Evolutionary conservation across 305 asterid species (phyloP), one percentile per base, ranked within the genome.

Genomic region (Fraxinus floribunda): DNA sequence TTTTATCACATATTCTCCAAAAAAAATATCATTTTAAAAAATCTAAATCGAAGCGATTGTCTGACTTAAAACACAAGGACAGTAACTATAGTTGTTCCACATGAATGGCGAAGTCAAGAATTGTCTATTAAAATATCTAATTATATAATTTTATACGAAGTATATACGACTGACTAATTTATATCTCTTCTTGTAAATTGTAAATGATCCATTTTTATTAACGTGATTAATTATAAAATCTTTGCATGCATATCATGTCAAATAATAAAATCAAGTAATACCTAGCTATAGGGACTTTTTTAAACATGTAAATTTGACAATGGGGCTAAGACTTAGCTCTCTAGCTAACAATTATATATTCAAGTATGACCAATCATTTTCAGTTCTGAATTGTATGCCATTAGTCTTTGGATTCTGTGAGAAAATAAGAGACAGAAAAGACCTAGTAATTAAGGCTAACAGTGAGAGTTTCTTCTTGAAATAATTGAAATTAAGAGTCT

Each of bases 291-390:
- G 34, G 72, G 24, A 41, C 34, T 64, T 8, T 24, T 18, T 64
- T 24, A 20, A 64, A 9, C 16, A 24, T 20, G 32, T 18, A 62
- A 62, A 22, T 39, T 62, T 64, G 72, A 24, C 35, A 22, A 64
- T 9, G 15, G 18, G 35, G 16, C 30, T 24, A 60, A 6, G 70
- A 60, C 70, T 57, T 60, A 9, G 70, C 30, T 5, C 41, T 32
- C 5, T 4, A 64, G 7, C 35, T 10, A 64, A 22, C 73, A 64
- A 64, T 64, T 64, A 22, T 22, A 22, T n/a, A 1, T 20, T 4
- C 32, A 22, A 24, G 73, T 24, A 22, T 75, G 81, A 66, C 20
- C 86, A 68, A 80, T 84, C 82, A 84, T 76, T 77, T 77, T 71
- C 82, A 38, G 80, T 76, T 71, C 20, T 46, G 39, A 84, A 66